Percentiles rank a stretch among this genome's conserved stretches.
Evolutionary conservation across 441 rosid genomes (phyloP).

Genomic region (Euphorbia celastroides): DNA sequence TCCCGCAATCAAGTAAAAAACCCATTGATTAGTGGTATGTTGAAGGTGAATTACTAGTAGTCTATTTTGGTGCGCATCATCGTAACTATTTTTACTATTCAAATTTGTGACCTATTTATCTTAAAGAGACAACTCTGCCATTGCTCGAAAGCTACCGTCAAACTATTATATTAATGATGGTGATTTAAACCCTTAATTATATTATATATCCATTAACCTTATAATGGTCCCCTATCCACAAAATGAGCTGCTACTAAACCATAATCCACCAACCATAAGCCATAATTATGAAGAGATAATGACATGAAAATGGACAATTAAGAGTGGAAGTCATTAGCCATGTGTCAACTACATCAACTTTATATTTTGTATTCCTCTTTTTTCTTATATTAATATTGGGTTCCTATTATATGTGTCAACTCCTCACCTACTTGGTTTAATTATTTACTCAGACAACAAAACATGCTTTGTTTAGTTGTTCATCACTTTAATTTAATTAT

Average conservation of each 20-base stretch:
- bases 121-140: no score
- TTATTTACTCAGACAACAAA: neutral
- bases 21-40: no score
- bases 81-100: no score
- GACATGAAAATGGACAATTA: neutral
- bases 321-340: slow-evolving; percentile 4
- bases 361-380: slow-evolving; percentile 3
- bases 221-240: neutral
- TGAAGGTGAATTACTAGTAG: no score
- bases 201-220: neutral
- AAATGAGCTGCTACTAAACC: slow-evolving; percentile 13
- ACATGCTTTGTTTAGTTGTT: neutral
- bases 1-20: no score
- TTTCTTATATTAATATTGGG: neutral
- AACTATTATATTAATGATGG: no score
- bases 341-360: slow-evolving; percentile 14
- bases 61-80: no score
- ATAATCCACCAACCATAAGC: neutral
- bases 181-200: neutral
- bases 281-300: neutral
- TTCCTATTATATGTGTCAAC: neutral
- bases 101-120: no score
- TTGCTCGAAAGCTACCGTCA: no score
- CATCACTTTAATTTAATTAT: neutral
- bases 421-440: neutral